Evolutionary conservation across 176 grass and related monocot genomes (phyloP).

Genomic region (Panicum miliaceum): DNA sequence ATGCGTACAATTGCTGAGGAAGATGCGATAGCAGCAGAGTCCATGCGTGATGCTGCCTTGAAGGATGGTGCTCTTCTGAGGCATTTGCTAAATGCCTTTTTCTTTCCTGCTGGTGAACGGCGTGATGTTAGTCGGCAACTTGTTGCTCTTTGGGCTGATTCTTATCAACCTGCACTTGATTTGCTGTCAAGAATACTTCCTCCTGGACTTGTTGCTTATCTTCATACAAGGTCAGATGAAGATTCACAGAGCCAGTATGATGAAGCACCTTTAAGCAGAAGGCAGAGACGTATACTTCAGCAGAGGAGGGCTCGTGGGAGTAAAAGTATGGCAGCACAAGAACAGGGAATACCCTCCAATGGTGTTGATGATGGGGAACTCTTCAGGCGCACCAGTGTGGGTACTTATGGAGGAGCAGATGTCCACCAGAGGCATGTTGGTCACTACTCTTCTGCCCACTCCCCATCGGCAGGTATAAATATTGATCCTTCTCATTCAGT

Average conservation of each 20-base stretch:
- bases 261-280: slow-evolving; percentile 85
- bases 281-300: slow-evolving; percentile 80
- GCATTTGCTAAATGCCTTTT: slow-evolving; percentile 96
- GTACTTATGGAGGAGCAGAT: slow-evolving; percentile 55
- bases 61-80: slow-evolving; percentile 97
- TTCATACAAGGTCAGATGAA: slow-evolving; percentile 87
- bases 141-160: slow-evolving; percentile 99
- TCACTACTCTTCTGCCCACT: slow-evolving; percentile 46
- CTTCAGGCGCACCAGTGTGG: slow-evolving; percentile 37
- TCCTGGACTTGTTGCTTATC: slow-evolving; percentile 99
- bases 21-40: slow-evolving; percentile 99
- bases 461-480: slow-evolving; percentile 48
- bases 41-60: slow-evolving; percentile 97
- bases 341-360: slow-evolving; percentile 56
- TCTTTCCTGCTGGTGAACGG: slow-evolving; percentile 81
- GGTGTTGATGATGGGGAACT: slow-evolving; percentile 62
- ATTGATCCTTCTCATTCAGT: slow-evolving; percentile 58
- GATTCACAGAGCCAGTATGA: slow-evolving; percentile 93
- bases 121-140: slow-evolving; percentile 95
- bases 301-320: slow-evolving; percentile 66
- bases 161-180: slow-evolving; percentile 94
- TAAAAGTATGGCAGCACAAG: slow-evolving; percentile 61
- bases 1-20: slow-evolving; percentile 99
- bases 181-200: slow-evolving; percentile 94
- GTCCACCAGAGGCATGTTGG: slow-evolving; percentile 52